Evolutionary conservation across 2,329 filamentous ascomycete genomes (phyloP).

Genomic region (Venturia nashicola): DNA sequence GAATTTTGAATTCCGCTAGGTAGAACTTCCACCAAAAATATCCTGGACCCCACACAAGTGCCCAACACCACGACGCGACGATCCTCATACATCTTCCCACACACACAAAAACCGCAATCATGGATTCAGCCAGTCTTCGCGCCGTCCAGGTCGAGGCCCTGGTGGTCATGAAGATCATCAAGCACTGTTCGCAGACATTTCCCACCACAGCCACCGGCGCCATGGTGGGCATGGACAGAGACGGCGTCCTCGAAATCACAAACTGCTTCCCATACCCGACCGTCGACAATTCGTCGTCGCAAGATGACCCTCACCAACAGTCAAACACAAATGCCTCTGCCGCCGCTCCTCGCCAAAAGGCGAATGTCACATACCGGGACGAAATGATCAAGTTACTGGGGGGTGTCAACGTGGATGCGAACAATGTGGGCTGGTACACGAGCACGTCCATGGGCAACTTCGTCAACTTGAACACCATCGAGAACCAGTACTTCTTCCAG

Average conservation of each 20-base stretch:
- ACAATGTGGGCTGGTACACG: slow-evolving; percentile 97
- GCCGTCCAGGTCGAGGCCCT: slow-evolving; percentile 90
- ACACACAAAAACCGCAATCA: slow-evolving; percentile 1
- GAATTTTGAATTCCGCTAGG: not conserved
- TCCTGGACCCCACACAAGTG: not conserved
- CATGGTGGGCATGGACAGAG: slow-evolving; percentile 85
- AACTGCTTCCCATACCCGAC: slow-evolving; percentile 92
- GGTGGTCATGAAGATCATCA: slow-evolving; percentile 97
- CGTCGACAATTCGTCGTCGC: slow-evolving; percentile 44
- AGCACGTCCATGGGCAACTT: slow-evolving; percentile 99
- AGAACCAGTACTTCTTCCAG: slow-evolving; percentile 97
- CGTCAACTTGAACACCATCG: slow-evolving; percentile 84
- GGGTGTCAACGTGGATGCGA: slow-evolving; percentile 96
- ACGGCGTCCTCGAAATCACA: slow-evolving; percentile 73
- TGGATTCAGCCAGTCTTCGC: slow-evolving; percentile 38
- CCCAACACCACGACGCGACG: not conserved
- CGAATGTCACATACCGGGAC: slow-evolving; percentile 75
- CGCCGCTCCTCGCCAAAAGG: slow-evolving; percentile 82
- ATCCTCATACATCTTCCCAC: not conserved
- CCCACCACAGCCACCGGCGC: slow-evolving; percentile 82
- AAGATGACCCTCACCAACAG: slow-evolving; percentile 55
- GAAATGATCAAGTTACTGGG: slow-evolving; percentile 96
- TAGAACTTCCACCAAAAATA: not conserved
- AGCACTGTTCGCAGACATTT: slow-evolving; percentile 80
- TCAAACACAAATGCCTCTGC: slow-evolving; percentile 58